A percentile compares a stretch with the other conserved stretches of the same genome.
phyloP scores from a whole-genome alignment of 108 stramenopile species.

The Nitzschia sp. region DNA sequence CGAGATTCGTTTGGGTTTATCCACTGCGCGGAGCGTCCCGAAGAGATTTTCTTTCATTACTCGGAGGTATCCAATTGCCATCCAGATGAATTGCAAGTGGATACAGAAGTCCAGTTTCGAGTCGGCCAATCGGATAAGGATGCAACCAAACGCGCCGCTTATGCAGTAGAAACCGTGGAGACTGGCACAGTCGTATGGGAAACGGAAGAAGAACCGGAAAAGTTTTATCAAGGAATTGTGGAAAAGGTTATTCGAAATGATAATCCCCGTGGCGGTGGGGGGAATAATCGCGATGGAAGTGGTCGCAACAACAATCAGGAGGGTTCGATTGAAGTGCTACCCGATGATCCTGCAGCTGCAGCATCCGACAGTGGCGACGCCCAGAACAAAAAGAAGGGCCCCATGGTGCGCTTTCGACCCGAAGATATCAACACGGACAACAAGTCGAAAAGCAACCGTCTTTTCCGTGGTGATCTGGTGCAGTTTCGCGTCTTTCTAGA shows the following conservation, averaged over 20 bases:
- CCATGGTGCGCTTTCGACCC: constrained; percentile 26
- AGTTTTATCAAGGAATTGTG: constrained; percentile 50
- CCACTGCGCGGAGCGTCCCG: constrained; percentile 74
- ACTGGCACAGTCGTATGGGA: constrained; percentile 74
- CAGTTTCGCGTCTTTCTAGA: constrained; percentile 65
- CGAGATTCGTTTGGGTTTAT: constrained; percentile 81
- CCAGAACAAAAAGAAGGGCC: constrained; percentile 9
- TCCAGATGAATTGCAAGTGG: constrained; percentile 61
- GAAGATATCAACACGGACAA: constrained; percentile 22
- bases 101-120: constrained; percentile 71
- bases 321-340: constrained; percentile 3
- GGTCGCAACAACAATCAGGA: constrained; percentile 22
- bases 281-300: constrained; percentile 30
- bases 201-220: constrained; percentile 55
- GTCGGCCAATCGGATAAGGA: constrained; percentile 34
- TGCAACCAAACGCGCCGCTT: constrained; percentile 47
- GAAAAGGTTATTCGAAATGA: constrained; percentile 35
- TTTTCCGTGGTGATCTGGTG: constrained; percentile 62
- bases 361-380: background rate
- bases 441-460: constrained; percentile 20
- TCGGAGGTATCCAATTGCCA: constrained; percentile 32
- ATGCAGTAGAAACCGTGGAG: constrained; percentile 33
- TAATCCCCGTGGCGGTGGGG: constrained; percentile 24
- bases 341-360: background rate
- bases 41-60: constrained; percentile 82